A percentile compares a stretch with the other conserved stretches of the same genome.
phyloP scores from a whole-genome alignment of 441 rosid genomes.

The Jatropha multifida region DNA sequence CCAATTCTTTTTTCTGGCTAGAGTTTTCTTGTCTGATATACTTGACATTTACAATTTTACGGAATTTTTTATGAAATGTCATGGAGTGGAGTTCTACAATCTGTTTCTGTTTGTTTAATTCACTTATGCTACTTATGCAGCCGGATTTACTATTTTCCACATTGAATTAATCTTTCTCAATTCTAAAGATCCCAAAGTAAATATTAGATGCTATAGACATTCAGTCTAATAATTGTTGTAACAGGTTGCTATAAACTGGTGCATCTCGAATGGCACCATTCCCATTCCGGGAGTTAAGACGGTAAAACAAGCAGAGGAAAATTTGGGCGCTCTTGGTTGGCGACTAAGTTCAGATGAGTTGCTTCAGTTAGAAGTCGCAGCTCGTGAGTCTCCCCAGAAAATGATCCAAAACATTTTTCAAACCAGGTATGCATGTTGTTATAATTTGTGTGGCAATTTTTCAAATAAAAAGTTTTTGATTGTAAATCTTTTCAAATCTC shows the following conservation, averaged over 20 bases:
- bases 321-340: conserved; percentile 89
- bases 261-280: conserved; percentile 81
- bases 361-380: conserved; percentile 74
- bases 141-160: background rate
- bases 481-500: background rate
- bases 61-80: background rate
- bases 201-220: background rate
- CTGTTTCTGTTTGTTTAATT: background rate
- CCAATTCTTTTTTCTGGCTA: background rate
- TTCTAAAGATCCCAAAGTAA: background rate
- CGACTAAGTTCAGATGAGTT: conserved; percentile 60
- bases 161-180: background rate
- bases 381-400: conserved; percentile 56
- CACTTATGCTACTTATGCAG: background rate
- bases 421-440: conserved; percentile 42
- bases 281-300: conserved; percentile 91
- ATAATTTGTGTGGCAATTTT: background rate
- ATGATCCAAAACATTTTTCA: conserved; percentile 93
- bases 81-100: background rate
- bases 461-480: background rate
- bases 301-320: conserved; percentile 68
- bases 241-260: conserved; percentile 93
- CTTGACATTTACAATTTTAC: too few species aligned
- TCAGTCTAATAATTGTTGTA: conserved; percentile 1
- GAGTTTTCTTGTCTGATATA: too few species aligned